Percentiles rank a stretch among this genome's conserved stretches.
phyloP scores from a whole-genome alignment of 2,329 filamentous ascomycete species.

The Alternaria sp. region DNA sequence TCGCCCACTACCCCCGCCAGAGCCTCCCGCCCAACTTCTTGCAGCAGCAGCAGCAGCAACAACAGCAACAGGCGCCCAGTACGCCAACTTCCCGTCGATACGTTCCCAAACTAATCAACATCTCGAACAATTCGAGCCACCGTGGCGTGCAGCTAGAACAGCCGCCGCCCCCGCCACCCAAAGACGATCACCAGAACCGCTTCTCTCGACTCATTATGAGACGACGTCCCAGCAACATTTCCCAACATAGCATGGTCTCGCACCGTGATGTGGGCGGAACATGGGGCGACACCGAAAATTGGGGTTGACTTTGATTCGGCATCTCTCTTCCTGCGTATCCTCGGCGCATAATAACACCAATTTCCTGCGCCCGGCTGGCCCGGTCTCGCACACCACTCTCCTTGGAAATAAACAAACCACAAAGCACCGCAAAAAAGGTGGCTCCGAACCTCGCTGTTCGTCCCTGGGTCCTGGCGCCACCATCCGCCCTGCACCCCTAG shows the following conservation, averaged over 20 bases:
- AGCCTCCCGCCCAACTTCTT: conserved; percentile 49
- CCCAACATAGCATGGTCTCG: conserved; percentile 46
- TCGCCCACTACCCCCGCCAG: conserved; percentile 46
- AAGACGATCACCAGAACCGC: conserved; percentile 46
- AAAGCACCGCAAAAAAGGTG: conserved; percentile 51
- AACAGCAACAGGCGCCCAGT: conserved; percentile 13
- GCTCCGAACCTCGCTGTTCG: conserved; percentile 48
- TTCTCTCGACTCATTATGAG: conserved; percentile 50
- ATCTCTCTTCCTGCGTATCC: neutral
- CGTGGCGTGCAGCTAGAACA: conserved; percentile 41
- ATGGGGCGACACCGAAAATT: conserved; percentile 49
- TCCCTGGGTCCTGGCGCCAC: conserved; percentile 5
- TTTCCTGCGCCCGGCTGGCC: conserved; percentile 36
- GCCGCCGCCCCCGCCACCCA: conserved; percentile 48
- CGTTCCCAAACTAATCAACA: conserved; percentile 49
- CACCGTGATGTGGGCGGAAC: conserved; percentile 43
- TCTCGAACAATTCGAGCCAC: conserved; percentile 40
- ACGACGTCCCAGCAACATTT: conserved; percentile 49
- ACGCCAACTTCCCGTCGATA: conserved; percentile 41
- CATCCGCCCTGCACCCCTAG: conserved; percentile 13
- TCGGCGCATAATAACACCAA: conserved; percentile 6
- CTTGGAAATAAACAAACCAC: conserved; percentile 31
- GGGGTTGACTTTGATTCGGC: conserved; percentile 37
- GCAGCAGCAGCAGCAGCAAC: conserved; percentile 33
- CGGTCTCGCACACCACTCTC: conserved; percentile 36